Base-by-base conservation (phyloP, 192 early-diverging fungal species). In the Mortierella claussenii region DNA sequence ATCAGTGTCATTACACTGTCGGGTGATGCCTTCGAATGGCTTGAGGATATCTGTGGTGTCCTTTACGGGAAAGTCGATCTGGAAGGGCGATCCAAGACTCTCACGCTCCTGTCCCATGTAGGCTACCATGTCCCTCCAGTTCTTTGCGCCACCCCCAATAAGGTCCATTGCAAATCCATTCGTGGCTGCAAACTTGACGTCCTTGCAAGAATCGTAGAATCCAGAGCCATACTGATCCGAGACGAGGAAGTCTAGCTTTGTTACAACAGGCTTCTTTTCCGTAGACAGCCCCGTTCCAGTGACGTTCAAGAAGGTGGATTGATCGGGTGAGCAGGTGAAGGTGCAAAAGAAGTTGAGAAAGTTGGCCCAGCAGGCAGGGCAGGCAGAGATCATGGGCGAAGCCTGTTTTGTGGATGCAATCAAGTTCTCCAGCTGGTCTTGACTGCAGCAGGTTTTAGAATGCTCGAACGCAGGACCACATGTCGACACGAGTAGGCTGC, bases 91-190 rank as follows among this genome's bases (percentile, higher is more conserved):
- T 11, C 89, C 89, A 5, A 87, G 62, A 4, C 79, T 27, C n/a
- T 81, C 83, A 15, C 81, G 58, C 32, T 84, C 83, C 9, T 55
- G 62, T 36, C 89, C 89, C 83, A 90, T 81, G 52, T 79, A 88
- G 1, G 55, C 54, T 5, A 88, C 65, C 81, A 90, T 83, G 3
- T 82, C 84, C 12, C 73, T 78, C 71, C 82, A 87, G 27, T 84
- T 83, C 31, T 79, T 75, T 4, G 89, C 89, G 18, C 89, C 89
- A 28, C 87, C 87, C 12, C 87, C 89, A 55, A 90, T 85, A 24
- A 90, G 75, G 36, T 90, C 89, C 87, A 90, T 90, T 18, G 80
- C 87, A 53, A 79, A 90, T 3, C 89, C 83, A 81, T 90, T 90
- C 28, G 83, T 86, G 3, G 87, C 76, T 1, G 84, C 83, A 68